Evolutionary conservation across 805 yeast genomes (phyloP).

Genomic region (Zygotorulaspora sp.): DNA sequence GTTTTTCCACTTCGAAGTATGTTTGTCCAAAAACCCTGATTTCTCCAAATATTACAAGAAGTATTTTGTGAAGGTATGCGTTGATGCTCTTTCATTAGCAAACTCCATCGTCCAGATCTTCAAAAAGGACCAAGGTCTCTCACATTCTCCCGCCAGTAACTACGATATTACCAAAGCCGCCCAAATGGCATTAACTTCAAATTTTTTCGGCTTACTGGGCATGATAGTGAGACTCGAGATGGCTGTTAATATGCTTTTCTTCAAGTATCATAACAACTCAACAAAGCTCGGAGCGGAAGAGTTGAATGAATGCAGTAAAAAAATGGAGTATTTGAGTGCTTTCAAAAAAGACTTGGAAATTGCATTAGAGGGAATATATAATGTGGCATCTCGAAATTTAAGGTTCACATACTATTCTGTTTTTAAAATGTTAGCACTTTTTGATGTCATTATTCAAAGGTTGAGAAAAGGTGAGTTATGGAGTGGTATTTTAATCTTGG

Average conservation of each 20-base stretch:
- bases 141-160: constrained; percentile 19
- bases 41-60: constrained; percentile 19
- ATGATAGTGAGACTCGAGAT: constrained; percentile 27
- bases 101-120: constrained; percentile 25
- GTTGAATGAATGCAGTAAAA: constrained; percentile 10
- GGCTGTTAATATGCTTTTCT: constrained; percentile 20
- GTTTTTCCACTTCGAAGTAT: constrained; percentile 29
- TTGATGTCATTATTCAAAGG: constrained; percentile 30
- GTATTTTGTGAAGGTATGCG: constrained; percentile 21
- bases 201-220: constrained; percentile 25
- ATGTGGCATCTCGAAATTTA: constrained; percentile 25
- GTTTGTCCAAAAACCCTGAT: constrained; percentile 12
- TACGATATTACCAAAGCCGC: constrained; percentile 27
- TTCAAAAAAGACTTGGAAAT: constrained; percentile 26
- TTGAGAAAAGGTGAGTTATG: constrained; percentile 30
- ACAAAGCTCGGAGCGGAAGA: constrained; percentile 1
- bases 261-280: constrained; percentile 13
- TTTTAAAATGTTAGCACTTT: constrained; percentile 30
- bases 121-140: constrained; percentile 19
- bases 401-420: constrained; percentile 33
- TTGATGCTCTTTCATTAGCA: constrained; percentile 18
- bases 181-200: constrained; percentile 28
- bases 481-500: constrained; percentile 20
- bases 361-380: constrained; percentile 24
- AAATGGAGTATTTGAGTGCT: constrained; percentile 22